phyloP scores from a whole-genome alignment of 257 asterid genomes.

The Solanum appendiculatum region DNA sequence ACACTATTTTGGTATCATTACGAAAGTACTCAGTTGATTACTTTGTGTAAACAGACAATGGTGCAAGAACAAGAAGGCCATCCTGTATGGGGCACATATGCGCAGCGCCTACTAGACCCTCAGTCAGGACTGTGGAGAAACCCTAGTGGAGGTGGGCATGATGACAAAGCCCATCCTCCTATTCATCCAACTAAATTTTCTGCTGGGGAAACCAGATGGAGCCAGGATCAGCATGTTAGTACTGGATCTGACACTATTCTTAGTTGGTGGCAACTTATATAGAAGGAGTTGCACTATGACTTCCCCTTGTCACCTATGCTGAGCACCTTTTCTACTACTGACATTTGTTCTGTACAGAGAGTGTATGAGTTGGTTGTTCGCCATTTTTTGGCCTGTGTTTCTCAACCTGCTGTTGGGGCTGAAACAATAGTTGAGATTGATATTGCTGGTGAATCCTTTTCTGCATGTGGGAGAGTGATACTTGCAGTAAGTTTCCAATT shows the following conservation, averaged over 20 bases:
- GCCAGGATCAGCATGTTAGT: constrained; percentile 92
- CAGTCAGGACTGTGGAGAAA: constrained; percentile 79
- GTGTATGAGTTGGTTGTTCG: constrained; percentile 96
- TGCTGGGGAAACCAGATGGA: constrained; percentile 90
- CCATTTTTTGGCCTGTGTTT: constrained; percentile 95
- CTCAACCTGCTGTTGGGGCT: constrained; percentile 96
- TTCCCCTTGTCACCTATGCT: not conserved
- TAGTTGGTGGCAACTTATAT: not conserved
- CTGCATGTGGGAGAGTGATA: constrained; percentile 83
- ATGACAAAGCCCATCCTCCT: constrained; percentile 99
- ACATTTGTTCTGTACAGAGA: constrained; percentile 38
- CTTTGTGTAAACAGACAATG: constrained; percentile 44
- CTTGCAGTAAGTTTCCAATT: constrained; percentile 60
- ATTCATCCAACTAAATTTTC: constrained; percentile 96
- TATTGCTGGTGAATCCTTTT: constrained; percentile 87
- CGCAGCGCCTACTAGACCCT: constrained; percentile 77
- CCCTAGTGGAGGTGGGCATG: constrained; percentile 88
- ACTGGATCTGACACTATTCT: constrained; percentile 5
- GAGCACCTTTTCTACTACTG: constrained; percentile 9
- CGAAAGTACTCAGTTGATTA: not conserved
- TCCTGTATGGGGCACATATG: constrained; percentile 83
- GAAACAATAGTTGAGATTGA: constrained; percentile 91
- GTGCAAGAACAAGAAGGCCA: constrained; percentile 92
- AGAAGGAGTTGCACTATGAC: not conserved
- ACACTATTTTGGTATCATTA: not conserved